Base-by-base conservation (phyloP, 768 basidiomycete species). In the Russula emetica region DNA sequence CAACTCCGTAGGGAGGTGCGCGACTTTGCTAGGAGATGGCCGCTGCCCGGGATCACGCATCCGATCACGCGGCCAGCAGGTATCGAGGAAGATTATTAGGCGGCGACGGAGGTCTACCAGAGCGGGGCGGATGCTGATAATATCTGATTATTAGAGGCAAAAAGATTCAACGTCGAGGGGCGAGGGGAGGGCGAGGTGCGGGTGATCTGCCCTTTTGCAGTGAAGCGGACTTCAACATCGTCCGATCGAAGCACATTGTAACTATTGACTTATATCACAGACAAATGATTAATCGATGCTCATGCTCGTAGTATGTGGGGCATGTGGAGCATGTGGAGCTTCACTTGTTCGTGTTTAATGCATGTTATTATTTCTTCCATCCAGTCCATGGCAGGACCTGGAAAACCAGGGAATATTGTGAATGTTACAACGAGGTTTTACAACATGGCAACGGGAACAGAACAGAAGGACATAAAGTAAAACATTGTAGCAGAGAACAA, bases 1-100 rank as follows among this genome's bases (percentile, higher is more conserved):
- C 80, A 86, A 69, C 83, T 99, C 63, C 80, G 85, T 58, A 78
- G 83, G 54, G 95, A 98, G 71, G 97, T 99, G 51, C 76, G 79
- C 60, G 78, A 66, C 59, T 99, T 98, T 71, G 93, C 95, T 18
- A 82, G 78, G 70, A 81, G 81, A 77, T 99, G 90, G 92, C 97
- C 97, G 2, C 78, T 99, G 16, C 97, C 97, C 55, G 97, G 97
- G 76, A 86, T 92, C 62, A 73, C 77, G 53, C 69, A 76, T 20
- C 75, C 69, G 54, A 71, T 84, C 32, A 71, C 70, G 68, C 70
- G 84, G 72, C 89, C 89, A 51, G 82, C 78, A 44, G 90, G 89
- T 28, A 76, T 88, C 61, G 77, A 83, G 67, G 83, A 85, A 70
- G 83, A 84, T 62, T 77, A 74, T 55, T 76, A 57, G 24, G 16